These are phyloP conservation scores for Veloboletus limbatus DNA, from an alignment of 1,284 basidiomycete species.

Conservation along the genomic window DNA sequence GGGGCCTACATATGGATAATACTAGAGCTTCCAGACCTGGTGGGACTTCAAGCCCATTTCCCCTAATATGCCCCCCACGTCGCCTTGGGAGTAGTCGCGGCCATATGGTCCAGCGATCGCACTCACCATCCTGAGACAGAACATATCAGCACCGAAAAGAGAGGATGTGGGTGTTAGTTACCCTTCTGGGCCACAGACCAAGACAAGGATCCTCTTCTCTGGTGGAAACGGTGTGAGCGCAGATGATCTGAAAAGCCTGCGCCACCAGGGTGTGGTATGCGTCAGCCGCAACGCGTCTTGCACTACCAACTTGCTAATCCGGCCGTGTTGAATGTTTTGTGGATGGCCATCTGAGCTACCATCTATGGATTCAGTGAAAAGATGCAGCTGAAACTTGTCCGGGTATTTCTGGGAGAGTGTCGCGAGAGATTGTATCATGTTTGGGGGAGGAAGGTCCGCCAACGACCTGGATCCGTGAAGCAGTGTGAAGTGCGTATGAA, in stretches of 20 bases:
- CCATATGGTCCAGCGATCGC: constrained; percentile 75
- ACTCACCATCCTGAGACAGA: constrained; percentile 62
- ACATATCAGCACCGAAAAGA: not conserved
- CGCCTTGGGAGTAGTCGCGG: constrained; percentile 71
- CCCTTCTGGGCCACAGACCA: constrained; percentile 79
- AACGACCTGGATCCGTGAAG: constrained; percentile 64
- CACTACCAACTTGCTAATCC: constrained; percentile 51
- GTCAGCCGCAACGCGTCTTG: constrained; percentile 38
- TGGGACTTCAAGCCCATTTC: constrained; percentile 58
- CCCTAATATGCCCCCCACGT: constrained; percentile 63
- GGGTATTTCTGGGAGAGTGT: constrained; percentile 48
- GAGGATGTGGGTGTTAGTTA: constrained; percentile 46
- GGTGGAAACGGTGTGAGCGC: constrained; percentile 16
- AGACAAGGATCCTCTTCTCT: constrained; percentile 51
- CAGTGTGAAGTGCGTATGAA: constrained; percentile 59
- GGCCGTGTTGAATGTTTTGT: constrained; percentile 36
- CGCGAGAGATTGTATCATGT: constrained; percentile 51
- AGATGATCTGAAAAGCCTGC: constrained; percentile 32
- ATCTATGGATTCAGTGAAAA: constrained; percentile 60
- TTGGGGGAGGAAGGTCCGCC: constrained; percentile 62
- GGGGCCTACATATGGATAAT: too few species aligned
- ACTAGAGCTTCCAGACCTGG: constrained; percentile 70
- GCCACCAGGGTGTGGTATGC: constrained; percentile 44
- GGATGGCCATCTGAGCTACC: constrained; percentile 23
- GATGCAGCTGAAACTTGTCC: constrained; percentile 49